Evolutionary conservation across 139 green algal genomes (phyloP).

Genomic region (Nannochloris sp.): DNA sequence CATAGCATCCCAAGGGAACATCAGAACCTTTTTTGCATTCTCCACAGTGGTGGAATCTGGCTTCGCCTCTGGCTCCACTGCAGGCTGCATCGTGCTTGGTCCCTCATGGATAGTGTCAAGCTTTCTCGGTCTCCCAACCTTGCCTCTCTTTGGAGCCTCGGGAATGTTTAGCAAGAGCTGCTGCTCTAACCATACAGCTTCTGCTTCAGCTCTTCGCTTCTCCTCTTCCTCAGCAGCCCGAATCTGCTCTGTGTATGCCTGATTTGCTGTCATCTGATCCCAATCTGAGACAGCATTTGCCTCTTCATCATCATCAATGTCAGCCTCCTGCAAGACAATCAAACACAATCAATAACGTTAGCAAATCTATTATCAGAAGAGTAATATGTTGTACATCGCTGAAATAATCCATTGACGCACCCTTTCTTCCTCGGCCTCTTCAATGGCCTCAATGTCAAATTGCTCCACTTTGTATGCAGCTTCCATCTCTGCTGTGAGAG

Average conservation of each 20-base stretch:
- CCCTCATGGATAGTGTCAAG: neutral
- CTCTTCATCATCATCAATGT: conserved; percentile 45
- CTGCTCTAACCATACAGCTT: neutral
- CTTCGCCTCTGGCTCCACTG: neutral
- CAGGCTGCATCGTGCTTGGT: neutral
- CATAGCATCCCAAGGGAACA: neutral
- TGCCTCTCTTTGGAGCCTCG: conserved; percentile 1
- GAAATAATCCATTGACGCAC: neutral
- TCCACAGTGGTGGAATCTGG: neutral
- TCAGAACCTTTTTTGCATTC: neutral
- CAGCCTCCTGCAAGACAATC: conserved; percentile 23
- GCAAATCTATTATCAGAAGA: neutral
- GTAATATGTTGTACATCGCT: neutral
- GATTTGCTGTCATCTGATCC: conserved; percentile 49
- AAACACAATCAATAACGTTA: neutral
- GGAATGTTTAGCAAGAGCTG: neutral
- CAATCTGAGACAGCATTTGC: conserved; percentile 44
- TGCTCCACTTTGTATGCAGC: conserved; percentile 26
- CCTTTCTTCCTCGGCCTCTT: conserved; percentile 43
- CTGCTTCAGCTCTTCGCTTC: neutral
- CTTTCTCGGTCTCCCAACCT: neutral
- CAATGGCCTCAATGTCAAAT: conserved; percentile 29
- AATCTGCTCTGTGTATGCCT: conserved; percentile 26
- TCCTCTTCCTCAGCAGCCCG: conserved; percentile 16
- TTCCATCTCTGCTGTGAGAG: conserved; percentile 31